Percentiles rank a stretch among this genome's conserved stretches.
Conservation (phyloP, 805 yeast species). For the Suhomyces vadensis region DNA sequence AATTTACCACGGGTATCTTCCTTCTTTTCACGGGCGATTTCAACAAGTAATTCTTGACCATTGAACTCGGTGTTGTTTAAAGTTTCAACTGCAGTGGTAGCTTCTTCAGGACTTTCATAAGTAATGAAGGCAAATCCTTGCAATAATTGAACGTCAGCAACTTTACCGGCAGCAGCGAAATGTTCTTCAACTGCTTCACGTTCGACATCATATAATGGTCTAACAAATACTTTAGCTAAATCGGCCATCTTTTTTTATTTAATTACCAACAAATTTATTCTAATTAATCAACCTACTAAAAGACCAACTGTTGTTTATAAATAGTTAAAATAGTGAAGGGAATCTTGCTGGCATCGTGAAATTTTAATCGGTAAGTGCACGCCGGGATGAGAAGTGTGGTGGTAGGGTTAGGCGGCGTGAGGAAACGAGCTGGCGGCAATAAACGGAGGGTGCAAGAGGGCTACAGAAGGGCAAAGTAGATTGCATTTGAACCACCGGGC, state of each 20-base stretch:
- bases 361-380: constrained; percentile 7
- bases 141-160: constrained; percentile 66
- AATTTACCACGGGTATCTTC: constrained; percentile 69
- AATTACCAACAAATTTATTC: background rate
- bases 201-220: constrained; percentile 57
- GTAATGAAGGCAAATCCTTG: constrained; percentile 91
- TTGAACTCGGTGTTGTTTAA: constrained; percentile 48
- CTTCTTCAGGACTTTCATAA: constrained; percentile 63
- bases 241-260: constrained; percentile 12
- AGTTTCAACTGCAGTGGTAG: constrained; percentile 49
- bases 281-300: background rate
- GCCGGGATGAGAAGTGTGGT: background rate
- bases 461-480: background rate
- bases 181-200: constrained; percentile 65
- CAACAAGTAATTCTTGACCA: constrained; percentile 52
- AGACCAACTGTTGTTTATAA: background rate
- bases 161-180: constrained; percentile 65
- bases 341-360: constrained; percentile 6
- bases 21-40: constrained; percentile 55
- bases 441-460: background rate
- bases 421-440: background rate
- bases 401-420: background rate
- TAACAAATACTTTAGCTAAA: constrained; percentile 46
- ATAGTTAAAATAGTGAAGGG: background rate
- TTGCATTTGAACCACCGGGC: no score